Percentiles rank a stretch among this genome's conserved stretches.
Evolutionary conservation across 208 protist species (phyloP).

Genomic region (Acanthamoeba rhysodes): DNA sequence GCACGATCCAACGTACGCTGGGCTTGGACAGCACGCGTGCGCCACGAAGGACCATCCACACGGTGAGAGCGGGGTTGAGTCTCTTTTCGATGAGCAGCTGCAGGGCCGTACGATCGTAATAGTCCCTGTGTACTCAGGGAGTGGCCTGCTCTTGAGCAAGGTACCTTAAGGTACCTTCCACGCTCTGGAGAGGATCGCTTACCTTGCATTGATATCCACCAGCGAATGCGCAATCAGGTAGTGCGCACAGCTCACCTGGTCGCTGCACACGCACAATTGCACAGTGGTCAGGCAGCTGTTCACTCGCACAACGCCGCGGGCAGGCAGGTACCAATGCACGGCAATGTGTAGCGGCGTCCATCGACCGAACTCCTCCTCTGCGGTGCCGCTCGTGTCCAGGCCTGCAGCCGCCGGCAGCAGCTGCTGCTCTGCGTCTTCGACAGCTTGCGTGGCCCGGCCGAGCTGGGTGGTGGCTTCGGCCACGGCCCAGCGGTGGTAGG

Average conservation of each 20-base stretch:
- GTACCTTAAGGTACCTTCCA: too few species aligned
- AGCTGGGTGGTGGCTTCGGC: background rate
- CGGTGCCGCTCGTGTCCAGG: background rate
- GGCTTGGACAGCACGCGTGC: background rate
- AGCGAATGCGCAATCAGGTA: too few species aligned
- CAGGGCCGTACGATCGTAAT: background rate
- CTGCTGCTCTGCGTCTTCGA: background rate
- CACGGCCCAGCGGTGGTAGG: background rate
- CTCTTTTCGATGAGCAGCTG: slow-evolving; percentile 30
- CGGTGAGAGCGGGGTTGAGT: background rate
- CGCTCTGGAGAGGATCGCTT: too few species aligned
- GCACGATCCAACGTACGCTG: background rate
- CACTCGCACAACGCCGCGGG: too few species aligned
- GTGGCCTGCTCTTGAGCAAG: background rate
- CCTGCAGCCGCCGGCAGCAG: background rate
- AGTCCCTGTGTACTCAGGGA: background rate
- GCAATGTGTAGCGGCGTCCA: background rate
- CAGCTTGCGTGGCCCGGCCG: background rate
- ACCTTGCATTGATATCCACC: too few species aligned
- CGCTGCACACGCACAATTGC: too few species aligned
- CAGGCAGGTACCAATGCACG: background rate
- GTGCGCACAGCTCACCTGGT: too few species aligned
- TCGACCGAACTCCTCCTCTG: background rate
- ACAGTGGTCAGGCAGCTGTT: too few species aligned
- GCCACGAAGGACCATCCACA: background rate